A percentile compares a stretch with the other conserved stretches of the same genome.
These are phyloP conservation scores for Inonotus hispidus DNA, from an alignment of 1,284 basidiomycete genomes.

Conservation along the genomic window DNA sequence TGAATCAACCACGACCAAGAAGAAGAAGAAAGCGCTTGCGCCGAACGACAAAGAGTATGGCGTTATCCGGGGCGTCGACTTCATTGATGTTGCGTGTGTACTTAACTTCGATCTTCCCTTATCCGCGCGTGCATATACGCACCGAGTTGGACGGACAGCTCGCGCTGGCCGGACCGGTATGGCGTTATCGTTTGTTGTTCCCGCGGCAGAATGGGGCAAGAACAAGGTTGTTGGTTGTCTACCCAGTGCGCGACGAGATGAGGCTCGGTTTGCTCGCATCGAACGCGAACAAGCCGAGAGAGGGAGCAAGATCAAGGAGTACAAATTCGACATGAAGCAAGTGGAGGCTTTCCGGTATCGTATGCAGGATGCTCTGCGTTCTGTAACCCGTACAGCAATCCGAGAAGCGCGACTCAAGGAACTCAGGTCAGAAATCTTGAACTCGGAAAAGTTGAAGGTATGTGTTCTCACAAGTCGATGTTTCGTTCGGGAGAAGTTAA, in stretches of 20 bases:
- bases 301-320: conserved; percentile 83
- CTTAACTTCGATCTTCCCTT: conserved; percentile 97
- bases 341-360: conserved; percentile 98
- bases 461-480: conserved; percentile 21
- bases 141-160: conserved; percentile 94
- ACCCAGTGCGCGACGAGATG: conserved; percentile 70
- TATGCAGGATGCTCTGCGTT: conserved; percentile 92
- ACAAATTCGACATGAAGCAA: conserved; percentile 89
- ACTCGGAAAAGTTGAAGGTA: conserved; percentile 95
- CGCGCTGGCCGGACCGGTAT: conserved; percentile 93
- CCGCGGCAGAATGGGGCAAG: conserved; percentile 70
- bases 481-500: too few species aligned
- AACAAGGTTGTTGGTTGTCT: conserved; percentile 66
- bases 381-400: conserved; percentile 83
- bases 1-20: conserved; percentile 29
- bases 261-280: conserved; percentile 73
- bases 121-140: conserved; percentile 88
- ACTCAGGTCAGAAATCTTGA: conserved; percentile 89
- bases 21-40: conserved; percentile 29
- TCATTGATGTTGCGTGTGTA: conserved; percentile 95
- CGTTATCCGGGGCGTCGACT: conserved; percentile 95
- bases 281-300: conserved; percentile 67
- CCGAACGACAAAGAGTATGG: conserved; percentile 77
- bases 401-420: conserved; percentile 94
- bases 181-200: conserved; percentile 87